Conservation (phyloP, 805 yeast species). For the Lachancea sp. region DNA sequence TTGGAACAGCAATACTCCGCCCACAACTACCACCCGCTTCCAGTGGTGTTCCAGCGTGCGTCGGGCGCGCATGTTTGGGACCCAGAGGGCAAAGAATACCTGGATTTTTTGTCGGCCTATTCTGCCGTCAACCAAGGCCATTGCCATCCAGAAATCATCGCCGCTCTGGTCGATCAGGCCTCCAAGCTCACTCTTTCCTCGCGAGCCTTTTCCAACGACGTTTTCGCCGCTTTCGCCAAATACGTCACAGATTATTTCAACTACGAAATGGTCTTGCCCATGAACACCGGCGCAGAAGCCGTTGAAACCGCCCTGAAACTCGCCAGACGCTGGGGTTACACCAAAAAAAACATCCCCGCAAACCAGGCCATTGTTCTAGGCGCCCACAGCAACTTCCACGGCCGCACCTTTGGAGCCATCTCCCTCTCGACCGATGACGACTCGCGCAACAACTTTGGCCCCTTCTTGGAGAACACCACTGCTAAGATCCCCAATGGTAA, state of each 20-base stretch:
- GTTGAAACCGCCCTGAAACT: slow-evolving; percentile 91
- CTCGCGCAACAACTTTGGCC: slow-evolving; percentile 83
- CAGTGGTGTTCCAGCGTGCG: slow-evolving; percentile 86
- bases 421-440: slow-evolving; percentile 96
- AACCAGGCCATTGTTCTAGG: slow-evolving; percentile 83
- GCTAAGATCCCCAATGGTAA: slow-evolving; percentile 75
- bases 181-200: slow-evolving; percentile 77
- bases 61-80: slow-evolving; percentile 95
- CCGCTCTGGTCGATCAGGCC: slow-evolving; percentile 84
- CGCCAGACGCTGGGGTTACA: slow-evolving; percentile 97
- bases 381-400: slow-evolving; percentile 90
- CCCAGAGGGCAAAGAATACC: slow-evolving; percentile 91
- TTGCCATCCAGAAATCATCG: slow-evolving; percentile 88
- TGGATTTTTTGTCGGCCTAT: slow-evolving; percentile 90
- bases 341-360: slow-evolving; percentile 72
- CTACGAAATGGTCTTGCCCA: slow-evolving; percentile 90
- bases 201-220: slow-evolving; percentile 87
- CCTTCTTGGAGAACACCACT: slow-evolving; percentile 77
- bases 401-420: slow-evolving; percentile 90
- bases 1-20: slow-evolving; percentile 83
- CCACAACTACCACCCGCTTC: slow-evolving; percentile 94
- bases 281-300: slow-evolving; percentile 99
- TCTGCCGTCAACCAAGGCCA: slow-evolving; percentile 98
- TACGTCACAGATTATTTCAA: slow-evolving; percentile 81
- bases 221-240: slow-evolving; percentile 80